A percentile compares a stretch with the other conserved stretches of the same genome.
Conservation (phyloP, 2,329 filamentous ascomycete genomes). For the Penicillium palitans region DNA sequence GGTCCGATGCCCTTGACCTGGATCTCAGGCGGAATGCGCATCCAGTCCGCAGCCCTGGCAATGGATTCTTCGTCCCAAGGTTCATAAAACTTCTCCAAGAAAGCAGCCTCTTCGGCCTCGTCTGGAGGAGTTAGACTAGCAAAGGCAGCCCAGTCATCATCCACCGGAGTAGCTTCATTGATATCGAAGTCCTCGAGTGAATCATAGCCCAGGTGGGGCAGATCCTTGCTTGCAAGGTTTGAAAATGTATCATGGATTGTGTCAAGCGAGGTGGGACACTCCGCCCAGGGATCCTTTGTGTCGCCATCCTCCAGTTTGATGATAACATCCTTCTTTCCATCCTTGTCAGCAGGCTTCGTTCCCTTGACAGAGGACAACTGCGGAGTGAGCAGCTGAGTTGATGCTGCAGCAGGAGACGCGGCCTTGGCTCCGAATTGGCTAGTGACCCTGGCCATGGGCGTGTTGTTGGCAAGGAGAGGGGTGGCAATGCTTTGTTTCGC, state of each 20-base stretch:
- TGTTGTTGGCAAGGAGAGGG: slow-evolving; percentile 30
- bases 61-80: slow-evolving; percentile 21
- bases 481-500: slow-evolving; percentile 33
- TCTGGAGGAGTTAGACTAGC: slow-evolving; percentile 41
- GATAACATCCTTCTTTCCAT: slow-evolving; percentile 9
- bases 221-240: slow-evolving; percentile 31
- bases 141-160: slow-evolving; percentile 23
- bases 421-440: slow-evolving; percentile 38
- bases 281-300: slow-evolving; percentile 39
- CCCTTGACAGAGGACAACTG: slow-evolving; percentile 26
- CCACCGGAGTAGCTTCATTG: slow-evolving; percentile 22
- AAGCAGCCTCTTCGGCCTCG: slow-evolving; percentile 12
- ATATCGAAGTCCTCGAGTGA: slow-evolving; percentile 42
- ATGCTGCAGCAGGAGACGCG: slow-evolving; percentile 32
- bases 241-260: slow-evolving; percentile 42
- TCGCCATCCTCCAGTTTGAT: slow-evolving; percentile 10
- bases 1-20: slow-evolving; percentile 7
- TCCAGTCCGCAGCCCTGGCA: slow-evolving; percentile 13
- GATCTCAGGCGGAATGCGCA: slow-evolving; percentile 16
- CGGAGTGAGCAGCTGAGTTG: slow-evolving; percentile 38
- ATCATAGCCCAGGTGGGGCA: slow-evolving; percentile 34
- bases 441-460: slow-evolving; percentile 36
- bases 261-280: slow-evolving; percentile 40
- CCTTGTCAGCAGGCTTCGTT: slow-evolving; percentile 28
- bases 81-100: slow-evolving; percentile 9